These are phyloP conservation scores for Pulveroboletus sp. DNA, from an alignment of 768 basidiomycete species.

Conservation along the genomic window DNA sequence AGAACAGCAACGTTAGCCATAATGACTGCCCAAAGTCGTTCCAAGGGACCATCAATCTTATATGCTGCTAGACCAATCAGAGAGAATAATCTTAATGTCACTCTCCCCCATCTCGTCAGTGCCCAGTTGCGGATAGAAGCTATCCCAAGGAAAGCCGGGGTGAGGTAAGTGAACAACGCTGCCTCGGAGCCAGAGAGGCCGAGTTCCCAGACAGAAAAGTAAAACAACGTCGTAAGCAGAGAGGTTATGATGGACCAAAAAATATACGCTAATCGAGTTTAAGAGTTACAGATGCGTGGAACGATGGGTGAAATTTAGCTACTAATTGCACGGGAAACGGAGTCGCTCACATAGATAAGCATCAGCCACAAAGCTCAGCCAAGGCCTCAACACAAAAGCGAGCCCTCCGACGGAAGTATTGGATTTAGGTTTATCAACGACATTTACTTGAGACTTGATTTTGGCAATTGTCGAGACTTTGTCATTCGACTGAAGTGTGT, in stretches of 20 bases:
- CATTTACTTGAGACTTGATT: neutral
- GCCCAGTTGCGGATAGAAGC: slow-evolving; percentile 44
- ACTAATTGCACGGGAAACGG: neutral
- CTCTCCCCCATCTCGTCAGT: slow-evolving; percentile 46
- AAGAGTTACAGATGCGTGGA: neutral
- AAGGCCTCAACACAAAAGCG: slow-evolving; percentile 7
- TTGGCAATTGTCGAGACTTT: neutral
- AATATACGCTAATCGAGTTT: slow-evolving; percentile 53
- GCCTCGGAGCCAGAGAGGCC: slow-evolving; percentile 82
- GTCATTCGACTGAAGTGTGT: neutral
- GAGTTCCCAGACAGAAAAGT: slow-evolving; percentile 90
- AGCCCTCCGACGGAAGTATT: neutral
- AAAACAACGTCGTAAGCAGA: slow-evolving; percentile 79
- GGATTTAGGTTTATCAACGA: neutral
- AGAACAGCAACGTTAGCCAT: slow-evolving; percentile 50
- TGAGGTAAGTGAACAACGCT: slow-evolving; percentile 66
- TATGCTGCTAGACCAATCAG: slow-evolving; percentile 56
- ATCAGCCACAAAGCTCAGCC: slow-evolving; percentile 40
- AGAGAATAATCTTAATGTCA: slow-evolving; percentile 46
- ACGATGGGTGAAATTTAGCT: slow-evolving; percentile 1
- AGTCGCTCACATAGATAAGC: slow-evolving; percentile 52
- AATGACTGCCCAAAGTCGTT: slow-evolving; percentile 57
- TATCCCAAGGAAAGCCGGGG: slow-evolving; percentile 60
- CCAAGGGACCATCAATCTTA: slow-evolving; percentile 44
- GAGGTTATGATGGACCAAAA: slow-evolving; percentile 85